phyloP scores from a whole-genome alignment of 352 stramenopile genomes.

The Peronosclerospora sorghi region DNA sequence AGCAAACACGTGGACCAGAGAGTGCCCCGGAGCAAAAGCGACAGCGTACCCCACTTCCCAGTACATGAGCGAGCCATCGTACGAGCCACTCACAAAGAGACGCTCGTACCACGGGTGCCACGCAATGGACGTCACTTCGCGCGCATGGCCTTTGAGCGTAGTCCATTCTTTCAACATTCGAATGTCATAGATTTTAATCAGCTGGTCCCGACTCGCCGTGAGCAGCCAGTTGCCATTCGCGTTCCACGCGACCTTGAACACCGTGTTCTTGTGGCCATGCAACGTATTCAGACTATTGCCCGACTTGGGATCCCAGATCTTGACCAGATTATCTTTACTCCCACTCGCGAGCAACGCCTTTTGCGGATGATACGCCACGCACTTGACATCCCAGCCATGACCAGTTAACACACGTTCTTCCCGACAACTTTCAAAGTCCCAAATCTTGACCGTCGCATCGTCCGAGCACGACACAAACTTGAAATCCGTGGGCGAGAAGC shows the following conservation, averaged over 20 bases:
- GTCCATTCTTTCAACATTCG: slow-evolving; percentile 92
- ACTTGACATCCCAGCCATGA: slow-evolving; percentile 98
- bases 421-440: slow-evolving; percentile 83
- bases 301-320: slow-evolving; percentile 96
- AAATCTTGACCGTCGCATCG: slow-evolving; percentile 92
- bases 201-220: slow-evolving; percentile 93
- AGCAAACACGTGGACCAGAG: no score
- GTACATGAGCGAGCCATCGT: slow-evolving; percentile 95
- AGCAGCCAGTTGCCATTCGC: slow-evolving; percentile 97
- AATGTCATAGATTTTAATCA: slow-evolving; percentile 99
- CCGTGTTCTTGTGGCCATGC: slow-evolving; percentile 97
- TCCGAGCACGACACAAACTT: slow-evolving; percentile 98
- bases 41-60: slow-evolving; percentile 88
- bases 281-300: slow-evolving; percentile 89
- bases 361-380: slow-evolving; percentile 92
- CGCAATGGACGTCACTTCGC: slow-evolving; percentile 92
- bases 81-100: slow-evolving; percentile 93
- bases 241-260: slow-evolving; percentile 96
- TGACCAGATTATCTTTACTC: slow-evolving; percentile 95
- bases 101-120: slow-evolving; percentile 96
- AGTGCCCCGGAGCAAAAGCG: neutral
- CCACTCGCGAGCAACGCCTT: slow-evolving; percentile 90
- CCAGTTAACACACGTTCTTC: slow-evolving; percentile 92
- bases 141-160: slow-evolving; percentile 92
- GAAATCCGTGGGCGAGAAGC: slow-evolving; percentile 93